Evolutionary conservation across 2,329 filamentous ascomycete species (phyloP).

Genomic region (Knufia fluminis): DNA sequence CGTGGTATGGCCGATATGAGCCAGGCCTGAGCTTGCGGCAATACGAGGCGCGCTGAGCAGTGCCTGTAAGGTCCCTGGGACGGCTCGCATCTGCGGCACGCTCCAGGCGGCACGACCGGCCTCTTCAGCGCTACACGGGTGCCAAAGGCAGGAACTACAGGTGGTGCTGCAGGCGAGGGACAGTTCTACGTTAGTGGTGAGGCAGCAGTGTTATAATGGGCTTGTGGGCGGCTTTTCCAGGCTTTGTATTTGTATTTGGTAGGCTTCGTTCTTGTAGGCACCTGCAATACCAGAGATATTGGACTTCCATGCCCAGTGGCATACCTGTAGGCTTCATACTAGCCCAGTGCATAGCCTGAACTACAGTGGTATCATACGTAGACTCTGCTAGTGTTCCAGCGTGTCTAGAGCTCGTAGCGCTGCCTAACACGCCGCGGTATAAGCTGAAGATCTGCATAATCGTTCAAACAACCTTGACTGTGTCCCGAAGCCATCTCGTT

Average conservation of each 20-base stretch:
- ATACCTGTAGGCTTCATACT: background rate
- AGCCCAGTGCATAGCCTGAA: too few relatives aligned
- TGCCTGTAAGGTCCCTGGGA: background rate
- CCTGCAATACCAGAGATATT: background rate
- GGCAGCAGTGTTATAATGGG: background rate
- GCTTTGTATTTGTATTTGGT: constrained; percentile 2
- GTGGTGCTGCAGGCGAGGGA: background rate
- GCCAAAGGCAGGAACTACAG: too few relatives aligned
- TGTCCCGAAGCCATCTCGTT: too few relatives aligned
- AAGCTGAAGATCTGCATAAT: too few relatives aligned
- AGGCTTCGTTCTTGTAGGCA: background rate
- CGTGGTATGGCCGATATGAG: background rate
- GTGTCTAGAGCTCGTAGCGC: too few relatives aligned
- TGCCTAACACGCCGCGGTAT: too few relatives aligned
- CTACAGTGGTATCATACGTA: too few relatives aligned
- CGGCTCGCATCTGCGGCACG: background rate
- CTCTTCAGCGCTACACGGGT: too few relatives aligned
- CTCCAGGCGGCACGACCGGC: background rate
- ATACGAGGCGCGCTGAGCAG: background rate
- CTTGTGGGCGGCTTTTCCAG: background rate
- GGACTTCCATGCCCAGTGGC: background rate
- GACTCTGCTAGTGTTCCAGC: too few relatives aligned
- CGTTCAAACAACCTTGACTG: too few relatives aligned
- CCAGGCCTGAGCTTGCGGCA: background rate
- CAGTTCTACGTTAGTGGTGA: background rate